Conservation (phyloP, 768 basidiomycete genomes). For the Collybia sordida region DNA sequence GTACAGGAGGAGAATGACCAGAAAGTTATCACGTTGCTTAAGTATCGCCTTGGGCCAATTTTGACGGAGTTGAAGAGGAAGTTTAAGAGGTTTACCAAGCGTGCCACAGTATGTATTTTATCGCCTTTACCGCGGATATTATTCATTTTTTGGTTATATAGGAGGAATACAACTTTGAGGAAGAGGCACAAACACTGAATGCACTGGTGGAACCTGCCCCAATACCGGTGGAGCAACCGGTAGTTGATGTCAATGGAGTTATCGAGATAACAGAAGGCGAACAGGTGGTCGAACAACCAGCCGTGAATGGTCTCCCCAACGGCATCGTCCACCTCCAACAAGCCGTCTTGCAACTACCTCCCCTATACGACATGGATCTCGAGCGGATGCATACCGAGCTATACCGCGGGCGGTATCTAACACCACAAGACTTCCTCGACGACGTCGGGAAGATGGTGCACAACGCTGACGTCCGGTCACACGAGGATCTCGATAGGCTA, state of each 20-base stretch:
- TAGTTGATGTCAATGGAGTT: constrained; percentile 41
- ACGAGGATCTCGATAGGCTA: constrained; percentile 72
- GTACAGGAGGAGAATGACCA: constrained; percentile 82
- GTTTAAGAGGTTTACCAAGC: constrained; percentile 87
- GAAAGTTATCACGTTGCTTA: constrained; percentile 74
- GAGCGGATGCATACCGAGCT: constrained; percentile 88
- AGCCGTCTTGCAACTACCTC: constrained; percentile 38
- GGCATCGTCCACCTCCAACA: constrained; percentile 30
- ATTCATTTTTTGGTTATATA: constrained; percentile 24
- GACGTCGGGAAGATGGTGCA: constrained; percentile 81
- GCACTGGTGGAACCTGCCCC: constrained; percentile 17
- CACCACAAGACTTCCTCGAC: constrained; percentile 83
- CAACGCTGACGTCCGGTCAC: constrained; percentile 56
- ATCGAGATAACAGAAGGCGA: constrained; percentile 44
- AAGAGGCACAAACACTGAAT: constrained; percentile 14
- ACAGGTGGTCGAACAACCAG: constrained; percentile 14
- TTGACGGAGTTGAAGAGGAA: constrained; percentile 88
- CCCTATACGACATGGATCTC: constrained; percentile 84
- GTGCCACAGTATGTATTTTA: constrained; percentile 58
- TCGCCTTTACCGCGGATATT: constrained; percentile 2
- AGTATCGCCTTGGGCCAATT: constrained; percentile 89
- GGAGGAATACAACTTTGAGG: constrained; percentile 75
- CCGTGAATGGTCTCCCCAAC: constrained; percentile 37
- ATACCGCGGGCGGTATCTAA: constrained; percentile 83
- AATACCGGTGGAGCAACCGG: constrained; percentile 33